Evolutionary conservation across 768 basidiomycete species (phyloP).

Genomic region (Pleurotus djamor): DNA sequence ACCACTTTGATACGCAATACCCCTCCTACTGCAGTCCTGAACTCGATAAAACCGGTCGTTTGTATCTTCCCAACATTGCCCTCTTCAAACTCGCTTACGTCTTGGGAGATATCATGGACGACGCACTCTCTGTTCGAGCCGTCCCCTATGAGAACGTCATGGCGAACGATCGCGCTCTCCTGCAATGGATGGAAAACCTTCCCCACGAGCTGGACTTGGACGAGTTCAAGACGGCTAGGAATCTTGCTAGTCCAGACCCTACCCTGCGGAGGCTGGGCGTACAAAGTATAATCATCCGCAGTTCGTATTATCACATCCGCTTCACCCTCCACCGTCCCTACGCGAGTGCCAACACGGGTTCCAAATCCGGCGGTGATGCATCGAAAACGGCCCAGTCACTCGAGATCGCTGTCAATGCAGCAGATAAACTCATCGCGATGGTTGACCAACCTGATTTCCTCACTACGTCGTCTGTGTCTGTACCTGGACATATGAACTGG

Average conservation of each 20-base stretch:
- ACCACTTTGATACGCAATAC: constrained; percentile 81
- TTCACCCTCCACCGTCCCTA: constrained; percentile 84
- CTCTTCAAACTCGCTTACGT: constrained; percentile 76
- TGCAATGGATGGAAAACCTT: constrained; percentile 75
- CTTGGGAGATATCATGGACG: constrained; percentile 84
- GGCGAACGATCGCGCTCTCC: constrained; percentile 68
- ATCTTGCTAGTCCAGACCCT: constrained; percentile 61
- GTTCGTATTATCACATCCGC: constrained; percentile 78
- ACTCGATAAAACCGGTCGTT: constrained; percentile 58
- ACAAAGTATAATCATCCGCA: constrained; percentile 78
- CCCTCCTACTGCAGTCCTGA: constrained; percentile 67
- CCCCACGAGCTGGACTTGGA: constrained; percentile 75
- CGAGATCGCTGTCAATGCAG: constrained; percentile 73
- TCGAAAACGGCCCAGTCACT: constrained; percentile 56
- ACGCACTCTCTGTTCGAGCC: constrained; percentile 77
- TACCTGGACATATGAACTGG: constrained; percentile 84
- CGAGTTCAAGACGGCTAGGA: constrained; percentile 71
- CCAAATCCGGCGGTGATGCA: constrained; percentile 27
- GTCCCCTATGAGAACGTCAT: constrained; percentile 74
- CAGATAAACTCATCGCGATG: constrained; percentile 77
- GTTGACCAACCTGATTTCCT: constrained; percentile 78
- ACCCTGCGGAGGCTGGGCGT: constrained; percentile 69
- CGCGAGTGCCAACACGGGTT: constrained; percentile 37
- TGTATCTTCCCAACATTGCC: constrained; percentile 74
- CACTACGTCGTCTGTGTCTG: constrained; percentile 62